Base-by-base conservation (phyloP, 2,329 filamentous ascomycete species). In the Neodidymelliopsis sp. region DNA sequence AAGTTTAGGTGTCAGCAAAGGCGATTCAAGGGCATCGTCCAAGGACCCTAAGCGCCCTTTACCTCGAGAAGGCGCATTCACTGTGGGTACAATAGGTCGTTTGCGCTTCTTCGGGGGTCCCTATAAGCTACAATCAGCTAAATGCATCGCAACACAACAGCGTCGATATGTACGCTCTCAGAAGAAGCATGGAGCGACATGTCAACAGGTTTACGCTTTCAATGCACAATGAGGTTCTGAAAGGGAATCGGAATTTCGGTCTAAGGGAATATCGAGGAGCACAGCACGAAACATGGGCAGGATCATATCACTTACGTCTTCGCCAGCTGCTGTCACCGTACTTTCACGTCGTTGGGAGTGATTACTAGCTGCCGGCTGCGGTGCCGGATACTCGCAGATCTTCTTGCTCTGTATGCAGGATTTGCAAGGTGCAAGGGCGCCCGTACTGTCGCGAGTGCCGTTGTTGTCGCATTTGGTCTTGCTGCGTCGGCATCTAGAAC, bases 381-480 rank as follows among this genome's bases (percentile, higher is more conserved):
- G 75, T 23, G 84, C 76, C 7, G 88, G 87, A 70, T 91, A 91
- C 54, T 82, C 82, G 68, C 90, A 94, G 51, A 89, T 83, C 66
- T 88, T 83, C 33, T 86, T 84, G 39, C 84, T 84, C 51, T 85
- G 85, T 66, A 87, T 83, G 69, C 90, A 95, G 10, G 85, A 85
- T 54, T 89, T 84, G 75, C 90, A 95, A 12, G 47, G n/a, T 13
- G 47, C 47, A 13, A 50, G 47, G 13, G 15, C 22, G 24, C 40
- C 40, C 12, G 83, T 84, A 12, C 84, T 86, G 54, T 83, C 82
- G 48, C 86, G 82, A 15, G 31, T 15, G 52, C 89, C 89, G 59
- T 83, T 82, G 74, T 94, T 94, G 71, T 90, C 85, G 75, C 90
- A 95, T 74, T 93, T 93, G 69, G 93, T 90, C 75, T 94, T 95